Evolutionary conservation across 2,329 filamentous ascomycete genomes (phyloP), one percentile per base, ranked within the genome.

Genomic region (Aureobasidium sp.): DNA sequence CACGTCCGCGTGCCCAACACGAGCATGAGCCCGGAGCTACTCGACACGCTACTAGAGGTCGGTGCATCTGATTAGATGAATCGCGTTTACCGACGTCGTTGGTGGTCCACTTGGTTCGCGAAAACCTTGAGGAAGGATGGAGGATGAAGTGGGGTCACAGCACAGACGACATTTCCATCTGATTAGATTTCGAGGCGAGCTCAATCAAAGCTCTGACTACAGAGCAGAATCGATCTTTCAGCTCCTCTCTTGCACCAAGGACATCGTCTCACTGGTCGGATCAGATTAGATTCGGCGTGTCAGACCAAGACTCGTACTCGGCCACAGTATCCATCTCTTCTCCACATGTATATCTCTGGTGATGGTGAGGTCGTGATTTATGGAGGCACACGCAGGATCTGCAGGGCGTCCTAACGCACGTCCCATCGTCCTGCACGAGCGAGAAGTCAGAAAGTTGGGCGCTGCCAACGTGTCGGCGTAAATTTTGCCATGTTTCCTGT

Each of bases 251-350:
- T 12, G 31, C 31, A 11, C 9, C 17, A n/a, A 7, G 17, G 15
- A 53, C 6, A 9, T 33, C 1, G 15, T 15, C 24, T 15, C 24
- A 15, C 14, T 31, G n/a, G 9, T 42, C 52, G 52, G 52, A 56
- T 58, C 54, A 15, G 42, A 58, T 58, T 37, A 58, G 37, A 58
- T 58, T 35, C 14, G 19, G 24, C 40, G 22, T 53, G 50, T 53
- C 50, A 53, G 14, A 12, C 35, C 22, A 37, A 82, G 63, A 67
- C 80, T 81, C 1, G 76, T 78, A 33, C 77, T 75, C 52, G 76
- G 75, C 78, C 79, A 82, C 24, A 75, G 67, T 24, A 79, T 79
- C 66, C 75, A 72, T 67, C 76, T 71, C 72, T 81, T 82, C 68
- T 78, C 73, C 37, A 76, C 75, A 74, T 82, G 84, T 8, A 81